Percentiles rank a stretch among this genome's conserved stretches.
These are phyloP conservation scores for Salmacisia buchloeana DNA, from an alignment of 1,284 basidiomycete species.

Conservation along the genomic window DNA sequence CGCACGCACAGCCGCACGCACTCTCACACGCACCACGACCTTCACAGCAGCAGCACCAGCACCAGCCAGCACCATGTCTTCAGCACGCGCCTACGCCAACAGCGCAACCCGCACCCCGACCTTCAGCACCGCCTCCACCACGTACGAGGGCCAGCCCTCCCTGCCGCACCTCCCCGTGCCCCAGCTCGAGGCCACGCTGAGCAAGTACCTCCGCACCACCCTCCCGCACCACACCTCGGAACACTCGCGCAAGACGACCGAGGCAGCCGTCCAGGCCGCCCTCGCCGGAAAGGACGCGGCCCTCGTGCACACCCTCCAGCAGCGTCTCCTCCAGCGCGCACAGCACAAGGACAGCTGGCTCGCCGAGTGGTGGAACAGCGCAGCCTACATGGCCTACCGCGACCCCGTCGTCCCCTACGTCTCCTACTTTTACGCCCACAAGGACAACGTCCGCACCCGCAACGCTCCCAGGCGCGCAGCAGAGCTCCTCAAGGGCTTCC, in stretches of 20 bases:
- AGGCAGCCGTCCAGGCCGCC: slow-evolving; percentile 55
- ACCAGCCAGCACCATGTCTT: not conserved
- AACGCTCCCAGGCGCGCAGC: slow-evolving; percentile 39
- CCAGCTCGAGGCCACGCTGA: slow-evolving; percentile 40
- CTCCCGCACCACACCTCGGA: slow-evolving; percentile 31
- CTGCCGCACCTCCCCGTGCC: slow-evolving; percentile 48
- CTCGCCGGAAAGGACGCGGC: slow-evolving; percentile 66
- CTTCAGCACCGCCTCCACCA: not conserved
- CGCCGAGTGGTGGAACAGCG: slow-evolving; percentile 95
- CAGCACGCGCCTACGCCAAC: not conserved
- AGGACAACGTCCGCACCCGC: slow-evolving; percentile 55
- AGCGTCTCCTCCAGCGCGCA: slow-evolving; percentile 70
- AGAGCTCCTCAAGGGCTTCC: slow-evolving; percentile 44
- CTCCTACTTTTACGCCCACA: slow-evolving; percentile 90
- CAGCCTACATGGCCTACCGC: slow-evolving; percentile 60
- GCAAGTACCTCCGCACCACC: slow-evolving; percentile 43
- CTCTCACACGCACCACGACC: not conserved
- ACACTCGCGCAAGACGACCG: slow-evolving; percentile 31
- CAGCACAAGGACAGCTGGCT: slow-evolving; percentile 66
- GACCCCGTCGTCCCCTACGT: slow-evolving; percentile 90
- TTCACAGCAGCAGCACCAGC: not conserved
- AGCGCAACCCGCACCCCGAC: not conserved
- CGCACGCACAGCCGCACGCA: not conserved
- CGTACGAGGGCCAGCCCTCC: slow-evolving; percentile 30
- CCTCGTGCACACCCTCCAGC: slow-evolving; percentile 70